These are phyloP conservation scores for Xylaria sp. DNA, from an alignment of 2,329 filamentous ascomycete genomes.

Conservation along the genomic window DNA sequence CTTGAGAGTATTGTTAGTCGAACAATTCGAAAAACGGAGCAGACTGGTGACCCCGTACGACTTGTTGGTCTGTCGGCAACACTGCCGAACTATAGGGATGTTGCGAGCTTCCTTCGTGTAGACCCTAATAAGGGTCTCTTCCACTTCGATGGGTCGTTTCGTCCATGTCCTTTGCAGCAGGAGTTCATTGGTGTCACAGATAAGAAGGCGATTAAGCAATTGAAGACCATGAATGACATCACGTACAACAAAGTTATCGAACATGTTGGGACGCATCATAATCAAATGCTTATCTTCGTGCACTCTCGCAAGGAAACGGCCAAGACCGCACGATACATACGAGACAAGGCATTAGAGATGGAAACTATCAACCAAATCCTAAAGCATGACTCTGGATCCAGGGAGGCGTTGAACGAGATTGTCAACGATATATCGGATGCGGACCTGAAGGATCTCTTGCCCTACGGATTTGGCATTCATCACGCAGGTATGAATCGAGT, in stretches of 20 bases:
- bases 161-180: slow-evolving; percentile 93
- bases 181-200: slow-evolving; percentile 98
- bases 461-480: slow-evolving; percentile 97
- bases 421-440: slow-evolving; percentile 83
- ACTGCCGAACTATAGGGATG: slow-evolving; percentile 94
- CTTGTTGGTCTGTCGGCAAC: slow-evolving; percentile 94
- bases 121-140: slow-evolving; percentile 87
- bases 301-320: slow-evolving; percentile 98
- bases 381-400: slow-evolving; percentile 88
- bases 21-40: slow-evolving; percentile 91
- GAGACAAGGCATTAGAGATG: slow-evolving; percentile 95
- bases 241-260: slow-evolving; percentile 98
- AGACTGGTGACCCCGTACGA: slow-evolving; percentile 91
- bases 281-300: slow-evolving; percentile 99
- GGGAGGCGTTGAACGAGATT: slow-evolving; percentile 88
- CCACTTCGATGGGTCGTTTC: slow-evolving; percentile 94
- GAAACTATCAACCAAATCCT: slow-evolving; percentile 97
- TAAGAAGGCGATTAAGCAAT: slow-evolving; percentile 97
- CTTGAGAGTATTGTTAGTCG: slow-evolving; percentile 96
- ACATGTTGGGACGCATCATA: slow-evolving; percentile 89
- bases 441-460: slow-evolving; percentile 91
- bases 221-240: slow-evolving; percentile 99
- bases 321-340: slow-evolving; percentile 95
- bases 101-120: slow-evolving; percentile 92
- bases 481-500: slow-evolving; percentile 96